These are phyloP conservation scores for Starmerella apis DNA, from an alignment of 805 yeast species.

Conservation along the genomic window DNA sequence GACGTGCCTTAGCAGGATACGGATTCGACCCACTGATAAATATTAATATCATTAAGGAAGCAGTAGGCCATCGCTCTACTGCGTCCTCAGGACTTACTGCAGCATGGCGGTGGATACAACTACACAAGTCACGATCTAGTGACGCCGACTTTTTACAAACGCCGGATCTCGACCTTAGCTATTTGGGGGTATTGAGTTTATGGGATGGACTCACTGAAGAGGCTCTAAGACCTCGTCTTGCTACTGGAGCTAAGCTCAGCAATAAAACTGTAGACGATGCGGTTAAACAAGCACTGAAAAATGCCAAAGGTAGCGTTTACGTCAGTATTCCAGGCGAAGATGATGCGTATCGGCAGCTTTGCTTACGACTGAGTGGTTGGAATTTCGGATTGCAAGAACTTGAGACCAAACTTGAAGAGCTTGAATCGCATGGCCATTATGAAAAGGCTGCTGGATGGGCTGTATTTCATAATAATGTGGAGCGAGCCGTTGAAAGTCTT, in stretches of 20 bases:
- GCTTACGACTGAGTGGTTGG: constrained; percentile 85
- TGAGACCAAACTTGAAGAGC: constrained; percentile 51
- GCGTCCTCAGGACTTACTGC: constrained; percentile 45
- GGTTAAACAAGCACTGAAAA: constrained; percentile 42
- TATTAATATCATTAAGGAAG: constrained; percentile 36
- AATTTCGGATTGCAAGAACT: constrained; percentile 65
- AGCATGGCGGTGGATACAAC: constrained; percentile 85
- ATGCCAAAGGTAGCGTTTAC: constrained; percentile 34
- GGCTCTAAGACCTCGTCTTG: constrained; percentile 31
- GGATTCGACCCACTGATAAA: constrained; percentile 58
- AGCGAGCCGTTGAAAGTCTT: constrained; percentile 67
- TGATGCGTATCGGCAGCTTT: constrained; percentile 60
- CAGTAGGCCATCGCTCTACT: constrained; percentile 30
- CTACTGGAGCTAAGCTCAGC: constrained; percentile 25
- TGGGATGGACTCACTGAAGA: constrained; percentile 46
- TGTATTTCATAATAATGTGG: constrained; percentile 81
- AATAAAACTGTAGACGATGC: constrained; percentile 41
- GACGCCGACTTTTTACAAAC: constrained; percentile 51
- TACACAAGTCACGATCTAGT: constrained; percentile 51
- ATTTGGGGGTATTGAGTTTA: constrained; percentile 76
- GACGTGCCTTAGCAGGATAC: constrained; percentile 64
- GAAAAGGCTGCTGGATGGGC: constrained; percentile 99
- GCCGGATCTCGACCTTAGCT: constrained; percentile 62
- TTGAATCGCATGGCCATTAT: constrained; percentile 49
- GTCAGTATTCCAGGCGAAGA: constrained; percentile 36